Percentiles rank a stretch among this genome's conserved stretches.
These are phyloP conservation scores for Calonectria pauciramosa DNA, from an alignment of 2,329 filamentous ascomycete species.

Conservation along the genomic window DNA sequence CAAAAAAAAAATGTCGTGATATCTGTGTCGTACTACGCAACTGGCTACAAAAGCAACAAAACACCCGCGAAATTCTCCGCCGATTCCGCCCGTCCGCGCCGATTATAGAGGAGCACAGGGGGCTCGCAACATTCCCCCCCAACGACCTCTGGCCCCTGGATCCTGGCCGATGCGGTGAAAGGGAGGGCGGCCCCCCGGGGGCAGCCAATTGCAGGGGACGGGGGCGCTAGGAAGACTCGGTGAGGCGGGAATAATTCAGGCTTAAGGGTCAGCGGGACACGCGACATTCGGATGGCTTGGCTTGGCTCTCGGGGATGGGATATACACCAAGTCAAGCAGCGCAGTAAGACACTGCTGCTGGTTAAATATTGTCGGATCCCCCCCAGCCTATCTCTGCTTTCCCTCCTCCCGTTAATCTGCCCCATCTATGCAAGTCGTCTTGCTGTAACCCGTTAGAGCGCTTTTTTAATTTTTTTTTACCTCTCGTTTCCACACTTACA, in stretches of 20 bases:
- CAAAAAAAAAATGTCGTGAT: slow-evolving; percentile 16
- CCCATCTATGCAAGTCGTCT: neutral
- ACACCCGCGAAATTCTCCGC: neutral
- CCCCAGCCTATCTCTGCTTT: neutral
- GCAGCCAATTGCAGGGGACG: neutral
- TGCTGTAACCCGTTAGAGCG: neutral
- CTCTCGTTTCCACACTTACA: neutral
- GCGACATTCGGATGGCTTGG: slow-evolving; percentile 14
- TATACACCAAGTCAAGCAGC: neutral
- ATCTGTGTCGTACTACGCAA: slow-evolving; percentile 8
- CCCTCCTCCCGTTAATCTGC: neutral
- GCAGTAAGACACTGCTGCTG: neutral
- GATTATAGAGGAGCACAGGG: neutral
- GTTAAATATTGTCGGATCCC: neutral
- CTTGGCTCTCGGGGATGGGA: slow-evolving; percentile 12
- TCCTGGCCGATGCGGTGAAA: slow-evolving; percentile 4
- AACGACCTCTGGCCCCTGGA: neutral
- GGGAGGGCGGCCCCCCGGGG: neutral
- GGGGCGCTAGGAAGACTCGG: neutral
- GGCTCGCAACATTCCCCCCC: neutral
- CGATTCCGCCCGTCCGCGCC: neutral
- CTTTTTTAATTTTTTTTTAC: neutral
- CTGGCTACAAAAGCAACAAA: neutral
- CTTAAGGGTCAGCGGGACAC: neutral
- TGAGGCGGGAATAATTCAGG: slow-evolving; percentile 3